Base-by-base conservation (phyloP, 371 early-diverging fungal genomes). In the Smittium culicis region DNA sequence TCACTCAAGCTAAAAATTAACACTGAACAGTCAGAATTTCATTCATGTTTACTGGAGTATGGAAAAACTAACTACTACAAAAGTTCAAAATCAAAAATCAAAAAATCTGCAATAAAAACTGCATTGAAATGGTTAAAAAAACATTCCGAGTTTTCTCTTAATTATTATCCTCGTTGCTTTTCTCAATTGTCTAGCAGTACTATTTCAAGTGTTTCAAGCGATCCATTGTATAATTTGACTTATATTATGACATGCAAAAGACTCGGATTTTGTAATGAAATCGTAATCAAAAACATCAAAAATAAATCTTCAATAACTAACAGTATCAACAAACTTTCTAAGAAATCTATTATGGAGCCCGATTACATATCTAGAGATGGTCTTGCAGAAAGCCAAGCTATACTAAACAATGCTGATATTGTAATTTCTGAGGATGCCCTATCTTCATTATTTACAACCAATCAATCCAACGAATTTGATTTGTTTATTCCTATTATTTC, bases 361-460 rank as follows among this genome's bases (percentile, higher is more conserved):
- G 11, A 25, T 14, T 57, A 57, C 14, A 64, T 64, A 35, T 35
- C 35, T 2, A 17, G 11, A 31, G 65, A 64, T 20, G 28, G 3
- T 29, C 2, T 34, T 24, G 32, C 65, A 35, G 17, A 35, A 17
- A 24, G 45, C 24, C 65, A 45, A 24, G 65, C 65, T 24, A 5
- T 17, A 16, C 24, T 5, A 20, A 32, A 64, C 30, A 17, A 31
- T 2, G 65, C 65, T 27, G 65, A 64, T 45, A 35, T 64, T 29
- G 65, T 64, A 34, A 64, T 64, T 29, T 64, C 65, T 45, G 65
- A 64, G 45, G 65, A 64, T 8, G 65, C 65, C 5, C 35, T 64
- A 35, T 14, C 30, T 14, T 62, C 24, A 2, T 31, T 62, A 5
- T 34, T 62, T 24, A 62, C 62, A 5, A 14, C 20, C 5, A 16